Evolutionary conservation across 768 basidiomycete genomes (phyloP), one percentile per base, ranked within the genome.

Genomic region (Trametes coccinea): DNA sequence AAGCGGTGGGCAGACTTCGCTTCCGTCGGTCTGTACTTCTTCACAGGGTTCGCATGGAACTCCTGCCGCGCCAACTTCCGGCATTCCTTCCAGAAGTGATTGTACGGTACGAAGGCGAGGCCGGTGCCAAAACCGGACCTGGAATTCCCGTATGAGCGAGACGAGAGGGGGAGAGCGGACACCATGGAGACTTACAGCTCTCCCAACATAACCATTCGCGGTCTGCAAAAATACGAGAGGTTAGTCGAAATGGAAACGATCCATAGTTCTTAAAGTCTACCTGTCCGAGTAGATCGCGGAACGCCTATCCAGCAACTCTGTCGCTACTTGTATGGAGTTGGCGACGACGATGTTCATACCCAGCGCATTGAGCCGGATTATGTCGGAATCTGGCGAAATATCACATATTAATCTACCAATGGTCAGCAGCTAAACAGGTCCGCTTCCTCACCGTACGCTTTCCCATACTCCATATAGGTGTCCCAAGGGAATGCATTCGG

Each of bases 211-310:
- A 60, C 46, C 51, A 53, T 53, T 14, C 59, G 52, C 9, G 59
- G 52, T 29, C 59, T 60, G 14, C 5, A 22, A 11, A 11, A 8
- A 0, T 1, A 10, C 16, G 22, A 54, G 16, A 54, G 39, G 6
- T 37, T 37, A 11, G 34, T 11, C 34, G 34, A 11, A 37, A 37
- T 37, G 34, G 22, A 22, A 22, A 22, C 22, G 22, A 22, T 22
- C 22, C 22, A 22, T 22, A 22, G 22, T 22, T 22, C 22, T 22
- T 22, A 22, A 22, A 22, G 22, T 22, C 22, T 66, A 69, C 39
- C 73, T 56, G 43, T 70, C 70, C 6, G 73, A 72, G 56, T 71
- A 73, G 2, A 65, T 65, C 13, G 64, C 41, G 4, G 67, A 65
- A 22, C 69, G 59, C 56, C 67, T 70, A 0, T 73, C 72, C 16